phyloP scores from a whole-genome alignment of 768 basidiomycete species.

The Termitomyces sp. region DNA sequence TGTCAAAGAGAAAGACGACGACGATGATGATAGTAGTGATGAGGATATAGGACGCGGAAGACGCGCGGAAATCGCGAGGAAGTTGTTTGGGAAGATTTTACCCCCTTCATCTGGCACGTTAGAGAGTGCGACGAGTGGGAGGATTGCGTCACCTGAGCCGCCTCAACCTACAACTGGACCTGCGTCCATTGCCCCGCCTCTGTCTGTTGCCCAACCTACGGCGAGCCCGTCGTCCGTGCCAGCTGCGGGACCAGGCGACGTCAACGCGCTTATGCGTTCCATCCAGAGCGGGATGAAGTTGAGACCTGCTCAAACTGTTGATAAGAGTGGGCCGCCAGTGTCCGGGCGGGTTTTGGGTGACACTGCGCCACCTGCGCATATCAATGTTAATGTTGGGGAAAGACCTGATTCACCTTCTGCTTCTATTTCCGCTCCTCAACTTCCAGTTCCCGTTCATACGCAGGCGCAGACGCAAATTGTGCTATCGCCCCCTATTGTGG shows the following conservation, averaged over 20 bases:
- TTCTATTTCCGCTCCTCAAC: too few species aligned
- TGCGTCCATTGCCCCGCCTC: slow-evolving; percentile 19
- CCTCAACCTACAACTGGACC: slow-evolving; percentile 29
- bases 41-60: slow-evolving; percentile 62
- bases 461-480: slow-evolving; percentile 1
- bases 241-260: slow-evolving; percentile 38
- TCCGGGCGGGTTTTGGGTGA: slow-evolving; percentile 81
- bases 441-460: not conserved
- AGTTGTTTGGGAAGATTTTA: slow-evolving; percentile 70
- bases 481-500: slow-evolving; percentile 13
- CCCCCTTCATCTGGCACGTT: slow-evolving; percentile 42
- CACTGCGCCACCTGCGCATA: slow-evolving; percentile 61
- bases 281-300: slow-evolving; percentile 76
- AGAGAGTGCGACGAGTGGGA: slow-evolving; percentile 39
- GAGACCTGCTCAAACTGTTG: slow-evolving; percentile 73
- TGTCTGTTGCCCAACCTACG: slow-evolving; percentile 26
- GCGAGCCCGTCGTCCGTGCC: slow-evolving; percentile 23
- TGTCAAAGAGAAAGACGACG: slow-evolving; percentile 64
- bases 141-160: not conserved
- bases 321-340: slow-evolving; percentile 65
- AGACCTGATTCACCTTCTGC: slow-evolving; percentile 33
- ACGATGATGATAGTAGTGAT: slow-evolving; percentile 55
- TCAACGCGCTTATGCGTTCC: slow-evolving; percentile 63
- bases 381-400: slow-evolving; percentile 57
- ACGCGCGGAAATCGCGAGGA: slow-evolving; percentile 67